Percentiles rank a stretch among this genome's conserved stretches.
These are phyloP conservation scores for Brassica balearica DNA, from an alignment of 441 rosid genomes.

Conservation along the genomic window DNA sequence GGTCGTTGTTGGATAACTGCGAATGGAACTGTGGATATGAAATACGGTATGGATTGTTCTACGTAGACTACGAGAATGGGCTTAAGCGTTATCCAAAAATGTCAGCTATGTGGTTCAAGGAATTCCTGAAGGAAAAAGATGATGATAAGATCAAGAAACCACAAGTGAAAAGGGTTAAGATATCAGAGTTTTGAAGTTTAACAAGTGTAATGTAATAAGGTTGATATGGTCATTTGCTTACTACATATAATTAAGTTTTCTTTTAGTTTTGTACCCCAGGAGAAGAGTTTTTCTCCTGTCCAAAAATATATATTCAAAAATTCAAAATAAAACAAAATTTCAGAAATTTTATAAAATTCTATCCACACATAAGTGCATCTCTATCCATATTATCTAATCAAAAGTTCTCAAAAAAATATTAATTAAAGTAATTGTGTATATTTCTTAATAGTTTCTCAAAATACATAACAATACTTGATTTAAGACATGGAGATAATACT, in stretches of 20 bases:
- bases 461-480: too few relatives aligned
- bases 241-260: not conserved
- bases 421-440: too few relatives aligned
- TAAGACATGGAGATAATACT: too few relatives aligned
- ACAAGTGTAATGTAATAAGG: not conserved
- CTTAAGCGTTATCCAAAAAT: conserved; percentile 39
- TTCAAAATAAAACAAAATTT: not conserved
- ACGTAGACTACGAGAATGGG: conserved; percentile 38
- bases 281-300: conserved; percentile 19
- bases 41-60: conserved; percentile 40
- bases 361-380: not conserved
- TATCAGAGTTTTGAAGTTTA: conserved; percentile 15
- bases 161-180: conserved; percentile 19
- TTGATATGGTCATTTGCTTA: not conserved
- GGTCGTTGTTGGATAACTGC: conserved; percentile 45
- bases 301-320: not conserved
- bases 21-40: conserved; percentile 44
- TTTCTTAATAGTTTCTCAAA: too few relatives aligned
- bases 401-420: too few relatives aligned
- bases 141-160: not conserved
- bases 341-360: not conserved
- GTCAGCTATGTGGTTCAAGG: conserved; percentile 44
- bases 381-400: too few relatives aligned
- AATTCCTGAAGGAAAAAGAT: conserved; percentile 28
- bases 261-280: not conserved